A percentile compares a stretch with the other conserved stretches of the same genome.
Evolutionary conservation across 2,329 filamentous ascomycete species (phyloP).

Genomic region (Aureobasidium melanogenum): DNA sequence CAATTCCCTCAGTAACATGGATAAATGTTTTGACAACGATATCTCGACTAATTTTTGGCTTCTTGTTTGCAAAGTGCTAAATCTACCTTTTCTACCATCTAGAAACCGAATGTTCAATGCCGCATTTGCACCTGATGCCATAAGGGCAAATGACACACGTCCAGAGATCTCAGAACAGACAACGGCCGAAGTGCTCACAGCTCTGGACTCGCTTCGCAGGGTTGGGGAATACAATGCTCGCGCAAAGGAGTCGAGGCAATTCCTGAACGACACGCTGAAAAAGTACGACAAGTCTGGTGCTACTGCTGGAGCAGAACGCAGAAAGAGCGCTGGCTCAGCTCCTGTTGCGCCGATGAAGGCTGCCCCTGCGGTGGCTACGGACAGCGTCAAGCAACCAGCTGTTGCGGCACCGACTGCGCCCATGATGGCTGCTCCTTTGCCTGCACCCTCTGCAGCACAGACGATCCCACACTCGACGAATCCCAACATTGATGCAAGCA

Average conservation of each 20-base stretch:
- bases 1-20: background rate
- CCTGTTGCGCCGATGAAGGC: background rate
- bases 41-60: background rate
- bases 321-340: background rate
- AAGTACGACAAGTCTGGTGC: background rate
- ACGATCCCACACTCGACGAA: background rate
- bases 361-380: background rate
- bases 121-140: background rate
- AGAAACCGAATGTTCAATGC: conserved; percentile 5
- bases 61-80: background rate
- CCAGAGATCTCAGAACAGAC: background rate
- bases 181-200: background rate
- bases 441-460: background rate
- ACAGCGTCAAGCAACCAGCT: background rate
- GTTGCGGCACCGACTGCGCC: background rate
- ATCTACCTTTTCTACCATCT: background rate
- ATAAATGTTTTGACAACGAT: background rate
- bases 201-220: background rate
- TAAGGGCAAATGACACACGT: background rate
- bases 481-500: conserved; percentile 8
- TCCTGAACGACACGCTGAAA: background rate
- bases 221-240: background rate
- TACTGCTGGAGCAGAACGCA: background rate
- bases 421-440: background rate
- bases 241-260: background rate